Evolutionary conservation across 306 rosid genomes (phyloP).

Genomic region (Oemleria cerasiformis): DNA sequence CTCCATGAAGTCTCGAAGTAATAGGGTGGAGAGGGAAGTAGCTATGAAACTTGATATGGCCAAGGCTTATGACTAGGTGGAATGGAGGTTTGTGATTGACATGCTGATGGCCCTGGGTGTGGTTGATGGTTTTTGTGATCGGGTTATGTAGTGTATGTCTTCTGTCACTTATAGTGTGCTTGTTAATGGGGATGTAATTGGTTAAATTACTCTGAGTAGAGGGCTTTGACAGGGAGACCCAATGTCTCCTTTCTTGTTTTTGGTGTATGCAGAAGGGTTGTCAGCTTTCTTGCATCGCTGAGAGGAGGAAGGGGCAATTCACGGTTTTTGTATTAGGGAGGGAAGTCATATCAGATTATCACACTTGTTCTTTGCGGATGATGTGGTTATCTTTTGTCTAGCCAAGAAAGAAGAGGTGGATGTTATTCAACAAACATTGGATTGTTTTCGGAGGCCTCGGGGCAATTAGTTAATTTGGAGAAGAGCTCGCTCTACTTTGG

Average conservation of each 20-base stretch:
- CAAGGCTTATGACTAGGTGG: too few relatives aligned
- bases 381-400: accelerated
- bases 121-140: too few relatives aligned
- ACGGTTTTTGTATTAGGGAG: too few relatives aligned
- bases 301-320: not conserved
- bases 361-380: not conserved
- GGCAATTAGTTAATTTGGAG: too few relatives aligned
- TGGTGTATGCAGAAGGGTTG: not conserved
- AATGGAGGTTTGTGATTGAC: too few relatives aligned
- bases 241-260: not conserved
- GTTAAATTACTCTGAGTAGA: not conserved
- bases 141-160: too few relatives aligned
- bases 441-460: too few relatives aligned
- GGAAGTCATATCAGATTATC: accelerated
- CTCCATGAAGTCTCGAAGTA: not conserved
- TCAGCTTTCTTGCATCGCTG: too few relatives aligned
- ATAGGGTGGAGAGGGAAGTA: not conserved
- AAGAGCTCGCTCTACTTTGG: not conserved
- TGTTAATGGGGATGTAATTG: too few relatives aligned
- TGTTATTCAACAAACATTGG: not conserved
- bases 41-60: not conserved
- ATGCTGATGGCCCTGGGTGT: too few relatives aligned
- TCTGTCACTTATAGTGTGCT: too few relatives aligned
- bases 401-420: not conserved
- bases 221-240: not conserved